A percentile compares a stretch with the other conserved stretches of the same genome.
Evolutionary conservation across 495 filamentous ascomycete genomes (phyloP).

Genomic region (Penicillium dipodomyicola): DNA sequence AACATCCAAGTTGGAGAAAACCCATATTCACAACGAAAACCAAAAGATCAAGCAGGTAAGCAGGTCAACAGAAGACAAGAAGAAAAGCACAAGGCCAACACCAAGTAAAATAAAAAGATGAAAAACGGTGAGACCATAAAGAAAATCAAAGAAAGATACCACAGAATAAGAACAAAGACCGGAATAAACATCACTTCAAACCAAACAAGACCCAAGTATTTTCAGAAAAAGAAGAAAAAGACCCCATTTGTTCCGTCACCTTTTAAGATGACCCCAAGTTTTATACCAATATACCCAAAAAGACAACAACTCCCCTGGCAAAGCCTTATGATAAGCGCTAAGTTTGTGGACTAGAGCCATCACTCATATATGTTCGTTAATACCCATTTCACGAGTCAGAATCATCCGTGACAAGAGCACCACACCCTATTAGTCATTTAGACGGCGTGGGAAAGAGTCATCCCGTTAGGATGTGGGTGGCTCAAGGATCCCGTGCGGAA

Average conservation of each 20-base stretch:
- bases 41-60: slow-evolving; percentile 14
- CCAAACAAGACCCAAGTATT: slow-evolving; percentile 11
- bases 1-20: slow-evolving; percentile 8
- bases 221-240: slow-evolving; percentile 13
- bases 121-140: slow-evolving; percentile 7
- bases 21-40: slow-evolving; percentile 20
- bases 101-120: slow-evolving; percentile 2
- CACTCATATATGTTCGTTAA: slow-evolving; percentile 28
- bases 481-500: slow-evolving; percentile 38
- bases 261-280: slow-evolving; percentile 15
- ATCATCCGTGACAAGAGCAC: not conserved
- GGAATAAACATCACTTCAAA: slow-evolving; percentile 8
- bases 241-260: slow-evolving; percentile 16
- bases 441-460: slow-evolving; percentile 25
- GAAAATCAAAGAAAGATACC: not conserved
- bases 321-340: slow-evolving; percentile 20
- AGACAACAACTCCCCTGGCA: slow-evolving; percentile 24
- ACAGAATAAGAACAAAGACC: slow-evolving; percentile 9
- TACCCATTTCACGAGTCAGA: slow-evolving; percentile 1
- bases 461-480: slow-evolving; percentile 32
- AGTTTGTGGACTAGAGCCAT: slow-evolving; percentile 26
- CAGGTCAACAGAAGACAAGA: slow-evolving; percentile 22
- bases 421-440: slow-evolving; percentile 24
- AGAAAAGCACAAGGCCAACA: slow-evolving; percentile 3
- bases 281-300: slow-evolving; percentile 14